phyloP scores from a whole-genome alignment of 192 early-diverging fungal species.

The Backusella liffmaniae region DNA sequence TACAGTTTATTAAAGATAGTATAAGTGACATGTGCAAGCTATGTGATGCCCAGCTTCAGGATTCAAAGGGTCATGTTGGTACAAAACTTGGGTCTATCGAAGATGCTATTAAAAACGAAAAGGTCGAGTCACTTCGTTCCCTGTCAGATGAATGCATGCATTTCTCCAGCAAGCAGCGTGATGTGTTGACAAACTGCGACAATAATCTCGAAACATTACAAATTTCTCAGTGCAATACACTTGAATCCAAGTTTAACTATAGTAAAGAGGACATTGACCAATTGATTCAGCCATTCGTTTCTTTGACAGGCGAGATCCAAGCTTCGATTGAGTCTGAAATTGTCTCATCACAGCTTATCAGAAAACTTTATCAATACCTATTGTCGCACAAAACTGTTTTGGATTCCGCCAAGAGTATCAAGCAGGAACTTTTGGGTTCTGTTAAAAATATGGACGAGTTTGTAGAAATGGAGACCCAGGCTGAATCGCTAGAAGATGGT shows the following conservation, averaged over 20 bases:
- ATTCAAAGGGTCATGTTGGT: not conserved
- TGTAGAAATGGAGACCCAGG: not conserved
- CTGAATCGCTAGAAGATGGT: not conserved
- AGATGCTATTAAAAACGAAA: not conserved
- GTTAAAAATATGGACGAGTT: not conserved
- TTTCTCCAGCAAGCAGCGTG: not conserved
- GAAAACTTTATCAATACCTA: not conserved
- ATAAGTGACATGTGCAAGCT: not conserved
- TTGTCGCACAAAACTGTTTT: not conserved
- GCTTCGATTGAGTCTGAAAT: not conserved
- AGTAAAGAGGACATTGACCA: not conserved
- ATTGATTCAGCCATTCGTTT: not conserved
- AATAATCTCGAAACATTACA: not conserved
- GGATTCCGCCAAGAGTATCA: not conserved
- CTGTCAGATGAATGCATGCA: not conserved
- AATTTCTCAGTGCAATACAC: not conserved
- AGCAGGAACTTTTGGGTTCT: no score
- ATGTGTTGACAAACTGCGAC: not conserved
- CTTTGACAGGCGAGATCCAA: not conserved
- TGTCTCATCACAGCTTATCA: not conserved
- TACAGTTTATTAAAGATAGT: not conserved
- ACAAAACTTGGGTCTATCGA: not conserved
- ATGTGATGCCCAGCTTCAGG: not conserved
- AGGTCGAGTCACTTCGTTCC: not conserved
- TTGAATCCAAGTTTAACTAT: not conserved